Conservation (phyloP, 371 early-diverging fungal species). For the Rhizomucor miehei region DNA sequence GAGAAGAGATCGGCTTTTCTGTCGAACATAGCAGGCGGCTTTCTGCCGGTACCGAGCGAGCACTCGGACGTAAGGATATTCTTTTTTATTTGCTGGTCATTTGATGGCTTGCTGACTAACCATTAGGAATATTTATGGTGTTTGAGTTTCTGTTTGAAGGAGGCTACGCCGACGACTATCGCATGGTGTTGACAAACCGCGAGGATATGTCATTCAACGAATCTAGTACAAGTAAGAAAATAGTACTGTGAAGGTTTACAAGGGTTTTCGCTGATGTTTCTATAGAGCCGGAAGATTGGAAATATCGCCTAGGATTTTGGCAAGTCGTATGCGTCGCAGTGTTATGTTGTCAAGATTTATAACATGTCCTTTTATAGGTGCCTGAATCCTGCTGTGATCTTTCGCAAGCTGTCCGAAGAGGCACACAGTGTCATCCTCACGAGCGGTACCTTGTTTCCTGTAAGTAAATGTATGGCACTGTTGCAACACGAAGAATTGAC, state of each 20-base stretch:
- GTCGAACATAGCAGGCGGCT: too few relatives aligned
- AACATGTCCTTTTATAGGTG: conserved; percentile 34
- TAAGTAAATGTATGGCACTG: conserved; percentile 21
- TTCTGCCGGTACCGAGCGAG: too few relatives aligned
- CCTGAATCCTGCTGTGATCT: conserved; percentile 63
- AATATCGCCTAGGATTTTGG: conserved; percentile 33
- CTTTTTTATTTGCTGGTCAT: too few relatives aligned
- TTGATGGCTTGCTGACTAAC: too few relatives aligned
- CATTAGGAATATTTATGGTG: too few relatives aligned
- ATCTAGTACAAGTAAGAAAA: too few relatives aligned
- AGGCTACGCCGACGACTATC: conserved; percentile 38
- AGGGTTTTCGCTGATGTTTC: background rate
- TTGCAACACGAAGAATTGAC: background rate
- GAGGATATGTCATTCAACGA: background rate
- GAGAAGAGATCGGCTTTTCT: too few relatives aligned
- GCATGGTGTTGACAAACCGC: conserved; percentile 36
- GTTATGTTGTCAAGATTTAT: too few relatives aligned
- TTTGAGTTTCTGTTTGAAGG: conserved; percentile 19
- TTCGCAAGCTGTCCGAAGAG: conserved; percentile 41
- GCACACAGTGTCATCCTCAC: conserved; percentile 72
- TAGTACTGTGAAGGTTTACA: conserved; percentile 1
- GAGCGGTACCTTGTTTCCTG: conserved; percentile 86
- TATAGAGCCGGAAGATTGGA: conserved; percentile 9
- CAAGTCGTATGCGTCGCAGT: background rate
- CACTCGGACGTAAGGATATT: too few relatives aligned